Base-by-base conservation (phyloP, 1,139 yeast genomes). In the Scheffersomyces titani region DNA sequence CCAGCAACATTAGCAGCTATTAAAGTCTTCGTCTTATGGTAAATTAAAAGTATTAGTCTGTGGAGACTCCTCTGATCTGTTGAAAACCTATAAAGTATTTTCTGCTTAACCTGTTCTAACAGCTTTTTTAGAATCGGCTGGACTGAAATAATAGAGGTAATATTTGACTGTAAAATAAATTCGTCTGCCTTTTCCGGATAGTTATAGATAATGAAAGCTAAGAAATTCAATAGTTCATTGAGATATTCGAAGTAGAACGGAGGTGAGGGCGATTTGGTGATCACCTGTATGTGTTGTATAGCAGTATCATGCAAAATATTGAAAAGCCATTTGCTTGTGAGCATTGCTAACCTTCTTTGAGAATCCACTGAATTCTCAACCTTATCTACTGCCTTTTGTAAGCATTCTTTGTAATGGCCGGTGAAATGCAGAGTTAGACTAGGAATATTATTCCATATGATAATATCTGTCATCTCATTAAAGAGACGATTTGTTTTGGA, bases 371-470 rank as follows among this genome's bases (percentile, higher is more conserved):
- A 49, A 24, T 45, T 30, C 16, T 50, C 47, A 11, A 22, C 13
- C 21, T 63, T 51, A 5, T 56, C 56, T 2, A 56, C 36, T 40
- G 58, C 54, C 6, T 54, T 49, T 9, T 30, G 7, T 11, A 30
- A 30, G 2, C 40, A 16, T 30, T 30, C 40, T 30, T 30, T 30
- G 40, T 11, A 30, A 16, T 13, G 2, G 40, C 16, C 13, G 16
- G 40, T 7, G 40, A 30, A 16, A 30, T 3, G 69, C 72, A 11
- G 69, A 55, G 30, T 64, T 30, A 30, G 40, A 30, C 16, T 63
- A 19, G 60, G 60, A 7, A 78, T 52, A 24, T 65, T 65, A 11
- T 60, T 59, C 84, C 82, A 81, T 0, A 72, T 67, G 3, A 70
- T 60, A 6, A 80, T 69, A 1, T 81, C 75, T 30, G 57, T 45